Conservation (phyloP, 148 eudicot genomes). For the Pharnaceum exiguum region DNA sequence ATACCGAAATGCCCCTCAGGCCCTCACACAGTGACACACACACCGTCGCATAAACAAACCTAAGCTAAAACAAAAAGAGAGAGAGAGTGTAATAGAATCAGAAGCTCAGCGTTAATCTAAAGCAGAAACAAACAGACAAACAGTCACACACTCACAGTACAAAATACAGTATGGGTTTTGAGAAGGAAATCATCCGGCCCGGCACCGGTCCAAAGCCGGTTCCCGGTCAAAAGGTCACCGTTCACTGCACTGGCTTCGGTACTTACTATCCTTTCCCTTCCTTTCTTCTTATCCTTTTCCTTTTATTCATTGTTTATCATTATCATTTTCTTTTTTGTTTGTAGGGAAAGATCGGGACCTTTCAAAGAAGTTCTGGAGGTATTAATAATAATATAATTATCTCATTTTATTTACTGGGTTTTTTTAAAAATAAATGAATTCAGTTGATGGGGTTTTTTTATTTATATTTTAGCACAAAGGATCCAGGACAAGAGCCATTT, state of each 20-base stretch:
- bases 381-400: background rate
- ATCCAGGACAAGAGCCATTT: slow-evolving; percentile 80
- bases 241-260: slow-evolving; percentile 97
- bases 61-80: too few species aligned
- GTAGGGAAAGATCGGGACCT: slow-evolving; percentile 80
- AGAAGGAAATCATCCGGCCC: slow-evolving; percentile 58
- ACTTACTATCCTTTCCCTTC: background rate
- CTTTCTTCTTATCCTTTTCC: background rate
- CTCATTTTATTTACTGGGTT: background rate
- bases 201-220: slow-evolving; percentile 83
- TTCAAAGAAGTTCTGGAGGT: slow-evolving; percentile 86
- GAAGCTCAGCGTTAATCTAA: too few species aligned
- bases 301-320: background rate
- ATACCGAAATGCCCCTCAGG: too few species aligned
- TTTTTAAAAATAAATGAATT: background rate
- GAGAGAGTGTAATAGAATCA: too few species aligned
- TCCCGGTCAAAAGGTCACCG: slow-evolving; percentile 79
- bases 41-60: too few species aligned
- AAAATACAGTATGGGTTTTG: slow-evolving; percentile 59
- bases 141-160: background rate
- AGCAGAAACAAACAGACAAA: background rate
- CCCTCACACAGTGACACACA: too few species aligned
- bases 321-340: background rate
- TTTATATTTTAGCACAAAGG: slow-evolving; percentile 66
- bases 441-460: background rate